These are phyloP conservation scores for Verticillium longisporum DNA, from an alignment of 2,329 filamentous ascomycete species.

Conservation along the genomic window DNA sequence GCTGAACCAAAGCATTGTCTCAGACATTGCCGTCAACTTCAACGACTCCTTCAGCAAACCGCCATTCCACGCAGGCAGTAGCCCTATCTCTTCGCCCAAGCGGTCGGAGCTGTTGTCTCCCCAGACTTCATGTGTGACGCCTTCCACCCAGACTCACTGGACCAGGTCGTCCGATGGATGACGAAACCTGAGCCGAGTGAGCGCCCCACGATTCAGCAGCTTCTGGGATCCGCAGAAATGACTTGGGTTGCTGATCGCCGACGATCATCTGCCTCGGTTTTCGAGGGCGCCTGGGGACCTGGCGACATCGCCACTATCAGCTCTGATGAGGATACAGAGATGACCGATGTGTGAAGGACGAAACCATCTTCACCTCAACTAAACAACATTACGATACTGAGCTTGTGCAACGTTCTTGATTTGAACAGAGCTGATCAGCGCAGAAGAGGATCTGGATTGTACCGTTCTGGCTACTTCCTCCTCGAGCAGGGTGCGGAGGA, in stretches of 20 bases:
- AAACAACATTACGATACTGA: neutral
- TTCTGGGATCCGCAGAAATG: conserved; percentile 68
- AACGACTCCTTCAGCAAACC: conserved; percentile 24
- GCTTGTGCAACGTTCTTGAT: conserved; percentile 23
- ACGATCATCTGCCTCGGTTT: conserved; percentile 86
- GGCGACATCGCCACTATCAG: conserved; percentile 39
- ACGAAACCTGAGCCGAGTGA: conserved; percentile 66
- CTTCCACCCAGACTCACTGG: conserved; percentile 66
- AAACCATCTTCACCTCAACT: neutral
- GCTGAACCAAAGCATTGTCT: conserved; percentile 8
- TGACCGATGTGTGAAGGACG: conserved; percentile 46
- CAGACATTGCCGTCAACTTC: conserved; percentile 19
- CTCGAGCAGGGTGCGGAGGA: conserved; percentile 7
- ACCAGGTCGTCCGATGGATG: conserved; percentile 83
- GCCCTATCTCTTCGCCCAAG: conserved; percentile 37
- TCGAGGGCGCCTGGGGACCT: conserved; percentile 93
- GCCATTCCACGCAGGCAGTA: conserved; percentile 22
- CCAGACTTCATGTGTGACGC: conserved; percentile 86
- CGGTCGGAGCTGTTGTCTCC: conserved; percentile 52
- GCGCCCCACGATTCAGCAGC: conserved; percentile 67
- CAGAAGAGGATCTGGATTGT: conserved; percentile 14
- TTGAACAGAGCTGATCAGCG: conserved; percentile 14
- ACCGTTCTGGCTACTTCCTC: conserved; percentile 14
- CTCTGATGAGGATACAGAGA: conserved; percentile 44
- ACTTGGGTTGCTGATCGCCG: conserved; percentile 73